A percentile compares a stretch with the other conserved stretches of the same genome.
Conservation (phyloP, 108 stramenopile genomes). For the Parietichytrium sp. region DNA sequence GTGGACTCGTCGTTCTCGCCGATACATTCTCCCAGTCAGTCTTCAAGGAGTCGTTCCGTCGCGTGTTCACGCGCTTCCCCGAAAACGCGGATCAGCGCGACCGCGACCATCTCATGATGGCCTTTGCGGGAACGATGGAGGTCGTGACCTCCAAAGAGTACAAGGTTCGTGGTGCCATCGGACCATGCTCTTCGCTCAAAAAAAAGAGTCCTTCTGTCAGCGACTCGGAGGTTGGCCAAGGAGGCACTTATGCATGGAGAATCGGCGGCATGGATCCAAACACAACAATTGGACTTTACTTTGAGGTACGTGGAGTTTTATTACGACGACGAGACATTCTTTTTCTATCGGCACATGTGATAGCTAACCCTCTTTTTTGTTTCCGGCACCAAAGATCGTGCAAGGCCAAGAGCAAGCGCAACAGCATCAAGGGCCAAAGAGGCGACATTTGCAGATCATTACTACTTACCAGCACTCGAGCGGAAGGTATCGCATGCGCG, state of each 20-base stretch:
- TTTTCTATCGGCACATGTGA: no score
- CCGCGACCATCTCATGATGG: slow-evolving; percentile 80
- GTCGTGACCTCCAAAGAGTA: slow-evolving; percentile 87
- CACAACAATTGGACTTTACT: slow-evolving; percentile 96
- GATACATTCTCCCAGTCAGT: slow-evolving; percentile 92
- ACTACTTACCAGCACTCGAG: slow-evolving; percentile 94
- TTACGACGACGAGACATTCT: slow-evolving; percentile 72
- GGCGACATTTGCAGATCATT: slow-evolving; percentile 90
- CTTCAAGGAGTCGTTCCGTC: slow-evolving; percentile 93
- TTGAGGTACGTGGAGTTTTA: no score
- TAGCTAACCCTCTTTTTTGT: no score
- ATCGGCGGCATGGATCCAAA: slow-evolving; percentile 88
- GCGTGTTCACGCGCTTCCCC: slow-evolving; percentile 78
- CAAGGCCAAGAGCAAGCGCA: slow-evolving; percentile 37
- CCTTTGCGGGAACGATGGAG: slow-evolving; percentile 85
- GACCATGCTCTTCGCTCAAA: slow-evolving; percentile 77
- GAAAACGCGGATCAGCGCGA: slow-evolving; percentile 71
- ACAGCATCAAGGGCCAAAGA: slow-evolving; percentile 64
- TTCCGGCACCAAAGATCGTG: no score
- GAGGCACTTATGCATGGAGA: slow-evolving; percentile 95
- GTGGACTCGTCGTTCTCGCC: slow-evolving; percentile 92
- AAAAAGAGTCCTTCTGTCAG: slow-evolving; percentile 80
- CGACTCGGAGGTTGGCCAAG: slow-evolving; percentile 90
- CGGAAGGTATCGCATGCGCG: slow-evolving; percentile 82
- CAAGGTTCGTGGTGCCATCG: slow-evolving; percentile 77